Conservation (phyloP, 352 stramenopile genomes). For the Pythium periplocum region DNA sequence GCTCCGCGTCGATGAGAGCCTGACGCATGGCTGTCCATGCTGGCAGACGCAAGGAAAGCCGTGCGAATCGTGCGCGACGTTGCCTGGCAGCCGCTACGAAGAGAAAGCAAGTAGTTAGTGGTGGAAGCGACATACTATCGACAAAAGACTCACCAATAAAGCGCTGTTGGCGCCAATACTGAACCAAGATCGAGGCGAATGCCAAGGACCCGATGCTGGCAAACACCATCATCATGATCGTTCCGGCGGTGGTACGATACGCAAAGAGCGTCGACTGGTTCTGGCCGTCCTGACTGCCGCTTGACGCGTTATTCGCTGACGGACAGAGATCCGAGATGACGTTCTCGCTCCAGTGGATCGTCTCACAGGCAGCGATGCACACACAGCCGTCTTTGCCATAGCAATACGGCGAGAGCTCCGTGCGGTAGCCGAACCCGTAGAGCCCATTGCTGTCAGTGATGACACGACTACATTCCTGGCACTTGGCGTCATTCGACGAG, state of each 20-base stretch:
- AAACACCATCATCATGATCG: neutral
- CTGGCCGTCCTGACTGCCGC: neutral
- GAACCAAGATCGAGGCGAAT: constrained; percentile 1
- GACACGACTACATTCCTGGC: constrained; percentile 13
- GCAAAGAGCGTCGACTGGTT: neutral
- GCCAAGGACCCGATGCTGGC: neutral
- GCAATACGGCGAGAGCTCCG: constrained; percentile 17
- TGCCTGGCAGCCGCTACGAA: neutral
- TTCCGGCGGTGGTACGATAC: no score
- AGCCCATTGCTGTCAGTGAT: neutral
- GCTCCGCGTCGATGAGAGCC: constrained; percentile 15
- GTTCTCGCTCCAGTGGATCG: constrained; percentile 14
- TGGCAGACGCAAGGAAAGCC: constrained; percentile 6
- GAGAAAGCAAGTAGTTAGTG: no score
- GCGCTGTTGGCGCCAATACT: neutral
- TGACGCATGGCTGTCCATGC: constrained; percentile 13
- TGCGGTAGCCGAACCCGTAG: neutral
- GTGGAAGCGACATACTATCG: no score
- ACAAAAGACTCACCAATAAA: neutral
- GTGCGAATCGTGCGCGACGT: constrained; percentile 10
- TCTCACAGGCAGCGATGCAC: constrained; percentile 34
- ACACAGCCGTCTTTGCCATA: constrained; percentile 26
- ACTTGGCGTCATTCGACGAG: constrained; percentile 20
- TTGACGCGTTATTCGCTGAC: constrained; percentile 3
- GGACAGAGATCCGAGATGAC: constrained; percentile 16